Evolutionary conservation across 192 early-diverging fungal genomes (phyloP), one percentile per base, ranked within the genome.

Genomic region (Coemansia biformis): DNA sequence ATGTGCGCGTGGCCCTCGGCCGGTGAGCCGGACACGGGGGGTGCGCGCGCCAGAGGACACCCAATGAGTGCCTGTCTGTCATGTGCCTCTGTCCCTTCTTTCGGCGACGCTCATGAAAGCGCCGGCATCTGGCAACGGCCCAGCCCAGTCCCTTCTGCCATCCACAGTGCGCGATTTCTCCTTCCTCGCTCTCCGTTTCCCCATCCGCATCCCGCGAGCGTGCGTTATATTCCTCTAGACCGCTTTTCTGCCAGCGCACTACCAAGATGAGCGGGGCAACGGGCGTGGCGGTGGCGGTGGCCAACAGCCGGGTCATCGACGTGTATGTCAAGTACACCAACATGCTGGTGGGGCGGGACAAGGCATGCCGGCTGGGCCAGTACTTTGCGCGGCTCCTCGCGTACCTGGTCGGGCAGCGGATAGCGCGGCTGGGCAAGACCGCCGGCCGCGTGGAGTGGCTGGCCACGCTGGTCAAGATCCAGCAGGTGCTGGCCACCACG

Each of bases 381-480:
- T 92, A 91, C 76, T 83, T 89, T 59, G 75, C 86, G 9, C 87
- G 89, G 14, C 89, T 92, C 57, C 68, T 87, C 26, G 80, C 76
- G 28, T 90, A 71, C 45, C 23, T 70, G 5, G 15, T 64, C 12
- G 37, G 42, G 11, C 51, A 51, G 13, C 67, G 60, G 19, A 32
- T 55, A 8, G 21, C 43, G 14, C 36, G 29, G 13, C 33, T 19
- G 10, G 68, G 57, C 11, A 60, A 55, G 39, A 48, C 51, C 8
- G 8, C 56, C 18, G 23, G n/a, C 14, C 48, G 19, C 2, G 2
- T 53, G 15, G 50, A 44, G 26, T 72, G 68, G 68, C 38, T 72
- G 4, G 22, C 40, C 1, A 47, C 61, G 10, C 57, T 72, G 17
- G 15, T 16, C 28, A 51, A 48, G 18, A 36, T 56, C 13, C 68